Evolutionary conservation across 805 yeast species (phyloP).

Genomic region (Spathaspora gorwiae): DNA sequence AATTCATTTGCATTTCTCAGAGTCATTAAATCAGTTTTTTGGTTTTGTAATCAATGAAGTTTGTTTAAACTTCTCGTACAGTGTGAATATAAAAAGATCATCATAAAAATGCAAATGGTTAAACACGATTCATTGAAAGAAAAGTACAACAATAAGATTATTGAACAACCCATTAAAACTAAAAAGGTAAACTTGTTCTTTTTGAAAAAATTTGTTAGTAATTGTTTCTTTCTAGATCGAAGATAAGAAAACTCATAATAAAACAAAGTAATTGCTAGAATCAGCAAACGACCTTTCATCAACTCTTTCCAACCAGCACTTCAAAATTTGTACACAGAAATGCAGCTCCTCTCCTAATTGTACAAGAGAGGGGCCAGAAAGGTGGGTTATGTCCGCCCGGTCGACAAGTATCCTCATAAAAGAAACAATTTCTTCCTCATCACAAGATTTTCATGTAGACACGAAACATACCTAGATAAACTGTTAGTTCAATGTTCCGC

Average conservation of each 20-base stretch:
- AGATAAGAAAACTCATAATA: neutral
- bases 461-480: slow-evolving; percentile 9
- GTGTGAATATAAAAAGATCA: slow-evolving; percentile 45
- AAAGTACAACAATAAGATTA: neutral
- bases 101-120: slow-evolving; percentile 25
- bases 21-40: slow-evolving; percentile 46
- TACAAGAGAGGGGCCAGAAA: slow-evolving; percentile 37
- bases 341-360: slow-evolving; percentile 40
- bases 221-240: neutral
- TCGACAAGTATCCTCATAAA: slow-evolving; percentile 42
- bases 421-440: slow-evolving; percentile 2
- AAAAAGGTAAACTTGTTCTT: too few species aligned
- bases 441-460: neutral
- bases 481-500: slow-evolving; percentile 13
- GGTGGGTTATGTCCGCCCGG: slow-evolving; percentile 49
- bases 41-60: slow-evolving; percentile 34
- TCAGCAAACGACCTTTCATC: slow-evolving; percentile 47
- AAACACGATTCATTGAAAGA: neutral
- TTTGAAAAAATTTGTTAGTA: neutral
- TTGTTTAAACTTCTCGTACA: slow-evolving; percentile 33
- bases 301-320: slow-evolving; percentile 35
- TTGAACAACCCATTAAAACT: neutral
- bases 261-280: neutral
- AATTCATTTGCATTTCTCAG: slow-evolving; percentile 22
- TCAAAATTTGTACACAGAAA: slow-evolving; percentile 45